Conservation (phyloP, 192 early-diverging fungal genomes). For the Martensiomyces pterosporus region DNA sequence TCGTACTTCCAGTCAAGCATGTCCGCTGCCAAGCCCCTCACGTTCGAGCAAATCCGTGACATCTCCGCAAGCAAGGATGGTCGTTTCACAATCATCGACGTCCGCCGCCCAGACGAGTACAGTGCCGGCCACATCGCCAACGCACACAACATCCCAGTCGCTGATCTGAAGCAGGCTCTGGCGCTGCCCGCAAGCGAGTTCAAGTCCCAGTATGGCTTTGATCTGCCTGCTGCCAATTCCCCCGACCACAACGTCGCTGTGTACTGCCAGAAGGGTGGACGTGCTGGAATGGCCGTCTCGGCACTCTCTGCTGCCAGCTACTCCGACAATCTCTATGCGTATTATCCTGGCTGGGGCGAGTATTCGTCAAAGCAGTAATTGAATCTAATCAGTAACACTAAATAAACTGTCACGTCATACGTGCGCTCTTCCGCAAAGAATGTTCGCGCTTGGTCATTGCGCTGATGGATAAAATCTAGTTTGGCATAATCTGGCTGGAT, state of each 20-base stretch:
- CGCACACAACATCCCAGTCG: constrained; percentile 25
- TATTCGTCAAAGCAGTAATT: constrained; percentile 1
- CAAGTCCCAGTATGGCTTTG: constrained; percentile 12
- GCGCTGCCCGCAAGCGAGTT: constrained; percentile 12
- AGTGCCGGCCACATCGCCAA: constrained; percentile 12
- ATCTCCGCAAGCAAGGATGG: constrained; percentile 12
- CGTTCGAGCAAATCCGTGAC: constrained; percentile 9
- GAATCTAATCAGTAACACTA: neutral
- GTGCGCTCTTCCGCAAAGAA: too few species aligned
- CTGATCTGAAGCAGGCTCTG: constrained; percentile 14
- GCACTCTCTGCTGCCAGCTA: constrained; percentile 9
- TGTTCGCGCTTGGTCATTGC: too few species aligned
- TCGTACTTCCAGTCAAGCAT: constrained; percentile 15
- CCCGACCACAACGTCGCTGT: constrained; percentile 11
- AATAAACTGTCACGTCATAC: too few species aligned
- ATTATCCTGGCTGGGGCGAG: constrained; percentile 26
- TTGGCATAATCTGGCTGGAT: too few species aligned
- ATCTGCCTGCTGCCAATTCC: constrained; percentile 11
- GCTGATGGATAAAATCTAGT: too few species aligned
- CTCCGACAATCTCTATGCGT: constrained; percentile 22
- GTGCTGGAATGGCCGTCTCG: constrained; percentile 14
- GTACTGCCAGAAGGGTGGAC: constrained; percentile 23
- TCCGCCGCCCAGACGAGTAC: constrained; percentile 21
- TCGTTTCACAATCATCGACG: constrained; percentile 27
- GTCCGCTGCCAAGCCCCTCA: constrained; percentile 15